Evolutionary conservation across 1,139 yeast species (phyloP), one percentile per base, ranked within the genome.

Genomic region (Suhomyces maxii): DNA sequence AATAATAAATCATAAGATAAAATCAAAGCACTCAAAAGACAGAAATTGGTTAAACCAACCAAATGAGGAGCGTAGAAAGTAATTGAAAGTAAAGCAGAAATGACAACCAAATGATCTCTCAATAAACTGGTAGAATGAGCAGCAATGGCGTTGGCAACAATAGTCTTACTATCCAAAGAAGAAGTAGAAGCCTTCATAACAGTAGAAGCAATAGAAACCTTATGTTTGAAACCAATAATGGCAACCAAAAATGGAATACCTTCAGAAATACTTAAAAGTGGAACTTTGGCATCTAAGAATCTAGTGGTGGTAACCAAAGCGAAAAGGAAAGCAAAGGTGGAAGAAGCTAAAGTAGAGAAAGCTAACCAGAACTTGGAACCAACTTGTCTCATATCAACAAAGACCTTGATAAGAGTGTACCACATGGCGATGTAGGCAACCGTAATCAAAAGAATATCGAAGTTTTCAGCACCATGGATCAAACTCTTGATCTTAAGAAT

Each of bases 191-290:
- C 73, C 46, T 67, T 65, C 59, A 84, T 66, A 34, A 86, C 84
- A 43, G 82, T 77, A 28, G 84, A 76, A 1, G 97, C 88, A 55
- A 91, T 78, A 28, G 84, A 77, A 26, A 89, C 81, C 61, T 93
- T 90, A 65, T 89, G 89, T 61, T 90, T 91, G 69, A 93, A 93
- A 1, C 99, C 99, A 59, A 93, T 83, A 8, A 91, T 85, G 26
- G 96, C 93, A 18, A 91, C 96, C 58, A 93, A 77, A 67, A 93
- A 93, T 26, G 99, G 99, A 42, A 93, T 72, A 10, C 98, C 98
- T 71, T 93, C 98, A 45, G 93, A 82, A 56, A 93, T 75, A 51
- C 90, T 83, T 50, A 88, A 71, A 48, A 89, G 75, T 7, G 96
- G 83, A 34, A 93, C 86, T 43, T 76, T 77, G 39, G 77, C 63